Base-by-base conservation (phyloP, 345 rosid species). In the Cochlearia excelsa region DNA sequence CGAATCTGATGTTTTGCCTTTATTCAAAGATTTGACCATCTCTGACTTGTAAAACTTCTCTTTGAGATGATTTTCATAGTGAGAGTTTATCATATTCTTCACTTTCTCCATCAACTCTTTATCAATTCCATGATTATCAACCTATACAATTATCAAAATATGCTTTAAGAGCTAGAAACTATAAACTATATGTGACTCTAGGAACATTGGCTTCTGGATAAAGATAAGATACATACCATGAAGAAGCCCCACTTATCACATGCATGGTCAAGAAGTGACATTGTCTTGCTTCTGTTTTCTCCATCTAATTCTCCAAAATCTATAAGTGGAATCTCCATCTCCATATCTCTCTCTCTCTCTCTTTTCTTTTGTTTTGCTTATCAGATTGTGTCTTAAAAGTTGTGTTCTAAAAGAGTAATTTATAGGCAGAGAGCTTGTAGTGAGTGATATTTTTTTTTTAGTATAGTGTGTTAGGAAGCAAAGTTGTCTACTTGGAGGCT, bases 181-280 rank as follows among this genome's bases (percentile, higher is more conserved):
- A 30, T 40, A 27, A 41, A 61, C 51, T 40, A 35, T 26, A 46
- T 53, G 30, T n/a, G 37, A 38, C 29, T n/a, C 4, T 38, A 43
- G 8, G 35, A 53, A 39, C 49, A 42, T 1, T 39, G 9, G 39
- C 30, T 27, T 50, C 9, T 50, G 51, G 31, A 67, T 50, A 34
- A 57, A 50, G 30, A 59, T 33, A 33, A 33, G 26, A 41, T 52
- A 50, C 66, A 64, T 56, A 90, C 95, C 97, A 77, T 81, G 69
- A 87, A 82, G 79, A 77, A 87, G 26, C 97, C 96, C 90, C 89
- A 85, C 65, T 87, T 80, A 78, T 82, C 85, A 59, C 96, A 87
- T 57, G 94, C 97, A 66, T 85, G 77, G 27, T 85, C 82, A 59
- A 90, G 91, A 65, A 61, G 70, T 10, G 84, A 78, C 93, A 85